Base-by-base conservation (phyloP, 768 basidiomycete genomes). In the Rhizopogon roseolus region DNA sequence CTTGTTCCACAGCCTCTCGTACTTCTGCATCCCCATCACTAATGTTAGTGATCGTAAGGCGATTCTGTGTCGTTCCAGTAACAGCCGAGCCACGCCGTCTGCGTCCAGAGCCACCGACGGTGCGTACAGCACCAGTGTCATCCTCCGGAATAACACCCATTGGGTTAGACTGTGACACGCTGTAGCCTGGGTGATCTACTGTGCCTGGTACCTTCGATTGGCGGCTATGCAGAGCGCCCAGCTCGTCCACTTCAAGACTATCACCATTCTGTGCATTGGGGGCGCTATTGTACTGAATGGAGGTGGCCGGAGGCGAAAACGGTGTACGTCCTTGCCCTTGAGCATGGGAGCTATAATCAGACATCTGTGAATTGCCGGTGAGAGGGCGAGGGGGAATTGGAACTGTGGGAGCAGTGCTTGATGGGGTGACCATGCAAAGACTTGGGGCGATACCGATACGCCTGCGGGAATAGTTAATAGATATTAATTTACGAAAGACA, bases 361-460 rank as follows among this genome's bases (percentile, higher is more conserved):
- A 44, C 37, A 50, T 48, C 16, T 52, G 51, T 17, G 65, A 58
- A 3, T 69, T 60, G 54, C 55, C 55, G 34, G 61, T 63, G 44
- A 29, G 50, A 39, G 66, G 59, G 27, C 62, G 66, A 49, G 57
- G 55, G 19, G 54, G 19, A 43, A 64, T 63, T 39, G 69, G 67
- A 9, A 65, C 63, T 45, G 69, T 65, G 19, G 67, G 57, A 13
- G 69, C 65, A 1, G 61, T 62, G 41, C 63, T 67, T 19, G 67
- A 57, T 9, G 66, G 67, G 2, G 66, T 54, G 6, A 50, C 60
- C 22, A 61, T 53, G 39, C 66, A 77, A 29, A 77, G 65, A 53
- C 69, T 78, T 3, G 76, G 73, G 1, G 78, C 76, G 19, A 62
- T 58, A 3, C 78, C 79, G 29, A 81, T 81, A n/a, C 79, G 77